phyloP scores from a whole-genome alignment of 768 basidiomycete species.

The Termitomyces sp. region DNA sequence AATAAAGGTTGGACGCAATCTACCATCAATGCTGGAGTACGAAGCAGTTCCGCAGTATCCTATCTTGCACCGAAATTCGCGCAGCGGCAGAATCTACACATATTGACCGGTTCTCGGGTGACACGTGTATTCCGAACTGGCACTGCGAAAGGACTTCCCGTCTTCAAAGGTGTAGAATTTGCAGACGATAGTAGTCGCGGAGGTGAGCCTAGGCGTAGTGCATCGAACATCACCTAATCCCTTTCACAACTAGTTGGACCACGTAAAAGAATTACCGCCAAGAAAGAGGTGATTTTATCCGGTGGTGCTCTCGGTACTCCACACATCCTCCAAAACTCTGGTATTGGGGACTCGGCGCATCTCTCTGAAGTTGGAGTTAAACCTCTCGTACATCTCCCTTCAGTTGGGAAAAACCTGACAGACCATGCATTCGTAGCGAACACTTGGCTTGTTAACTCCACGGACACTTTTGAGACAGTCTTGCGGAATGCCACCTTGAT shows the following conservation, averaged over 20 bases:
- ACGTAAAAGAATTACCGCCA: constrained; percentile 17
- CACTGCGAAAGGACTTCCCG: constrained; percentile 6
- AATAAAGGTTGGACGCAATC: constrained; percentile 21
- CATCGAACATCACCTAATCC: background rate
- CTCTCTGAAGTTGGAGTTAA: constrained; percentile 16
- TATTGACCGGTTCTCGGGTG: constrained; percentile 18
- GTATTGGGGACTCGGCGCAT: constrained; percentile 21
- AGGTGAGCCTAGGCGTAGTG: background rate
- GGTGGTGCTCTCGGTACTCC: constrained; percentile 26
- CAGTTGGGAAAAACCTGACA: constrained; percentile 25
- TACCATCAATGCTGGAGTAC: constrained; percentile 18
- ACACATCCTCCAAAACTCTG: constrained; percentile 23
- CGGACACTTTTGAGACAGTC: constrained; percentile 20
- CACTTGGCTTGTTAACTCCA: constrained; percentile 22
- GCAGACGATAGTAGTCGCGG: background rate
- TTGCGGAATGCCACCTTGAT: constrained; percentile 15
- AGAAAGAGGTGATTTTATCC: constrained; percentile 28
- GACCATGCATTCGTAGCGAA: constrained; percentile 26
- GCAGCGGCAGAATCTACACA: constrained; percentile 18
- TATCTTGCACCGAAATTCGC: constrained; percentile 17
- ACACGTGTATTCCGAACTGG: constrained; percentile 17
- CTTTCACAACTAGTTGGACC: background rate
- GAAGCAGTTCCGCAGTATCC: constrained; percentile 23
- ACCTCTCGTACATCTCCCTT: constrained; percentile 22
- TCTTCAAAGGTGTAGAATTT: constrained; percentile 22